These are phyloP conservation scores for Exophiala sp. DNA, from an alignment of 2,329 filamentous ascomycete species.

Conservation along the genomic window DNA sequence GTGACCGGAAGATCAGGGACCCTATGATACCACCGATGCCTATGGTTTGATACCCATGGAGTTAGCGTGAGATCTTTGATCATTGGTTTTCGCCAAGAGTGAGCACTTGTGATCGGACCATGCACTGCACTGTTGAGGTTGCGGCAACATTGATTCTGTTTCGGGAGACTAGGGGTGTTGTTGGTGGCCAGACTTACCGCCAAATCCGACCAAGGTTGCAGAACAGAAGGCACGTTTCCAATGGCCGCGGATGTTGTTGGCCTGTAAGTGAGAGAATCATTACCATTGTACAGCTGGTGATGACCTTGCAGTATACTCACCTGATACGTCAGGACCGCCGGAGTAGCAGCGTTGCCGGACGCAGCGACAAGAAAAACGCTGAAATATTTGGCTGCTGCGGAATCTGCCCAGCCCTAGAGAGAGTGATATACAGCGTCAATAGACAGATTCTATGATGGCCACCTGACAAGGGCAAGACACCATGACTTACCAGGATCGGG, in stretches of 20 bases:
- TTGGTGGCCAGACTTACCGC: constrained; percentile 39
- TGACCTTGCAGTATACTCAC: constrained; percentile 30
- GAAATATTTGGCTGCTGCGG: constrained; percentile 57
- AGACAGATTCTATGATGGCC: neutral
- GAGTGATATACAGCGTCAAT: neutral
- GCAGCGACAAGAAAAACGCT: constrained; percentile 69
- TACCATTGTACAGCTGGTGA: neutral
- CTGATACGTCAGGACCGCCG: constrained; percentile 68
- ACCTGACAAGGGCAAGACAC: neutral
- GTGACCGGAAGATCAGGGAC: constrained; percentile 59
- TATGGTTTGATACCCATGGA: too few species aligned
- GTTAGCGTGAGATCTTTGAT: too few species aligned
- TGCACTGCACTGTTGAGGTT: too few species aligned
- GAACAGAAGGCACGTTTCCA: constrained; percentile 65
- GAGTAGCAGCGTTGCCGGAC: constrained; percentile 70
- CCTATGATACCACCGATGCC: constrained; percentile 66
- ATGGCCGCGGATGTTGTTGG: constrained; percentile 80
- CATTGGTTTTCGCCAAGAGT: too few species aligned
- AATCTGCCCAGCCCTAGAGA: constrained; percentile 53
- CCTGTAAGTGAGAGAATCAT: constrained; percentile 44
- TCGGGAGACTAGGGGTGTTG: too few species aligned
- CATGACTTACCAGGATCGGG: neutral
- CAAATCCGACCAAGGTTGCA: constrained; percentile 28
- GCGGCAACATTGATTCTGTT: too few species aligned
- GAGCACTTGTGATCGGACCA: too few species aligned